Percentiles rank a stretch among this genome's conserved stretches.
These are phyloP conservation scores for Pisolithus albus DNA, from an alignment of 768 basidiomycete species.

Conservation along the genomic window DNA sequence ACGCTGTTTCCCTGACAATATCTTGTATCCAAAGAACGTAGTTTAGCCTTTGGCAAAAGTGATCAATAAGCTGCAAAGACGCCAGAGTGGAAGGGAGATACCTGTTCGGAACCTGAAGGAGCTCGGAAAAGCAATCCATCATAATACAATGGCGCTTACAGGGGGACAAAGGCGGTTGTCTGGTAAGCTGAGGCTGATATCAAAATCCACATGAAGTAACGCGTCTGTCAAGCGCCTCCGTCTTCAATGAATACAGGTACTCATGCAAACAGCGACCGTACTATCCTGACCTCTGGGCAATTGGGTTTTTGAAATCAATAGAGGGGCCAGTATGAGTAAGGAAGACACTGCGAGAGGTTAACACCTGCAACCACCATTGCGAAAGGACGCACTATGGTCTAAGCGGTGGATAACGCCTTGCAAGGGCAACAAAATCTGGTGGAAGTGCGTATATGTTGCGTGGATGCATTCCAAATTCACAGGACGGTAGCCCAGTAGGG, in stretches of 20 bases:
- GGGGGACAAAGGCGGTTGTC: slow-evolving; percentile 80
- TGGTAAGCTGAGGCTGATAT: slow-evolving; percentile 54
- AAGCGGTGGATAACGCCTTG: slow-evolving; percentile 50
- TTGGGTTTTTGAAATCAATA: slow-evolving; percentile 73
- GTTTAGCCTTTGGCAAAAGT: slow-evolving; percentile 51
- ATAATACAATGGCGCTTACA: slow-evolving; percentile 36
- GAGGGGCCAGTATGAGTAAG: slow-evolving; percentile 27
- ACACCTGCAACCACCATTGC: background rate
- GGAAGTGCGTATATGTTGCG: slow-evolving; percentile 38
- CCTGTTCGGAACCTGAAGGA: slow-evolving; percentile 65
- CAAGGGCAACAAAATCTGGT: slow-evolving; percentile 57
- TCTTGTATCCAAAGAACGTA: slow-evolving; percentile 86
- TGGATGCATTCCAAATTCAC: background rate
- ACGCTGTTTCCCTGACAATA: slow-evolving; percentile 36
- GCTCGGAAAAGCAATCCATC: background rate
- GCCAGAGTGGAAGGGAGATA: slow-evolving; percentile 13
- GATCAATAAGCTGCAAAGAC: background rate
- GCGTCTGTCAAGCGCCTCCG: slow-evolving; percentile 72
- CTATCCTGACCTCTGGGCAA: slow-evolving; percentile 53
- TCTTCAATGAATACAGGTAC: slow-evolving; percentile 8
- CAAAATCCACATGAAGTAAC: slow-evolving; percentile 69
- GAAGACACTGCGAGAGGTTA: slow-evolving; percentile 18
- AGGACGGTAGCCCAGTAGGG: background rate
- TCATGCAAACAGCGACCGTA: background rate
- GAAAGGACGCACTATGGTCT: slow-evolving; percentile 40